Evolutionary conservation across 768 basidiomycete species (phyloP), one percentile per base, ranked within the genome.

Genomic region (Podaxis rugospora): DNA sequence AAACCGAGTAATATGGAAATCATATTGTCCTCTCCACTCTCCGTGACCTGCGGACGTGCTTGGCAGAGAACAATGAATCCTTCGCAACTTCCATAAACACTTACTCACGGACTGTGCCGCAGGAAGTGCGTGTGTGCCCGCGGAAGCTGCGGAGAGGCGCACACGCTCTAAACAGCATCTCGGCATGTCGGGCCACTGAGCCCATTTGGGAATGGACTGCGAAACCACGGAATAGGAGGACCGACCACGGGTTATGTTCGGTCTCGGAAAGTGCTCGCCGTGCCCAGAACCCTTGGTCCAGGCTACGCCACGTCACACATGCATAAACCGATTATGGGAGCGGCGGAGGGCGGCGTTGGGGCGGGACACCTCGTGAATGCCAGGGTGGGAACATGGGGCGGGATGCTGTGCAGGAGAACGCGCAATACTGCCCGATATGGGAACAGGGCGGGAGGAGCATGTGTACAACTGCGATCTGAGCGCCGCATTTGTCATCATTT

Each of bases 401-500:
- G 27, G 47, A 25, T 21, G 57, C 57, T 49, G 55, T 57, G 55
- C 55, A 36, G 16, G 18, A 47, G 3, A 39, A 57, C 4, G 57
- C 37, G 23, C 51, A 37, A 32, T 23, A 16, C 14, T 52, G 10
- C 51, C 59, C 1, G 13, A 25, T 52, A 51, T 53, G 21, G 59
- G 40, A 53, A 28, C 25, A 23, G 23, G 57, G 57, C 57, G 57
- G 57, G 47, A 1, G 21, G 23, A 47, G 42, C 55, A 55, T 55
- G 55, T 55, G 55, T 23, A 28, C 2, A 32, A 36, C 6, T 46
- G 59, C 59, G 59, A 53, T 54, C 14, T 42, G 27, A 60, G 51
- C 59, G 59, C 51, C 40, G 59, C 11, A 46, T 60, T 60, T 60
- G 59, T 60, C 59, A 60, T 27, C 42, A 18, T 35, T 25, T 37